phyloP scores from a whole-genome alignment of 2,329 filamentous ascomycete species.

The Neopestalotiopsis sp. region DNA sequence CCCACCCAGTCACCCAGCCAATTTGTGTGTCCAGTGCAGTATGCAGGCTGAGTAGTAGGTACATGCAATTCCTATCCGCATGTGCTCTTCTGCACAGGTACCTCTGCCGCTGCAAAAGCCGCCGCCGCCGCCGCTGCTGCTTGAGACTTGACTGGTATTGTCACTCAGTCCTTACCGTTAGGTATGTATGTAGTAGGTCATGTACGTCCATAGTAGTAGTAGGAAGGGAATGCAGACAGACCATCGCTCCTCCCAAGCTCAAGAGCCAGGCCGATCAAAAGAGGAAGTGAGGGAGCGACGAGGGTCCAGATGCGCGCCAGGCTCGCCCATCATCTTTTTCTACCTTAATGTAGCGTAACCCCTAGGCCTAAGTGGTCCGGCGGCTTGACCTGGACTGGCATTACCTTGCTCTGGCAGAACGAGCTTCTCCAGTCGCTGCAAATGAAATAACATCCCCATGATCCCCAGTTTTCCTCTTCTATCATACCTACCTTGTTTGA shows the following conservation, averaged over 20 bases:
- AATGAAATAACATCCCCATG: slow-evolving; percentile 26
- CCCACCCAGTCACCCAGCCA: background rate
- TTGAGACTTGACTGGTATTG: background rate
- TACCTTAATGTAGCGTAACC: background rate
- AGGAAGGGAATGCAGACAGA: background rate
- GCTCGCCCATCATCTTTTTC: background rate
- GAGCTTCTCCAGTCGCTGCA: background rate
- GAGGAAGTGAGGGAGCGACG: slow-evolving; percentile 6
- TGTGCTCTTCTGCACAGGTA: background rate
- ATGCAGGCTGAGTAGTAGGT: background rate
- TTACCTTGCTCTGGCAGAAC: slow-evolving; percentile 8
- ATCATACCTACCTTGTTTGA: slow-evolving; percentile 5
- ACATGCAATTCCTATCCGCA: background rate
- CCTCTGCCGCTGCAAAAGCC: background rate
- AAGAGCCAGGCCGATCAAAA: background rate
- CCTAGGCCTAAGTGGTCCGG: background rate
- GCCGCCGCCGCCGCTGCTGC: too few relatives aligned
- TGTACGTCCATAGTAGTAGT: background rate
- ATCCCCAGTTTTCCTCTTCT: slow-evolving; percentile 16
- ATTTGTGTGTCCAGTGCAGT: background rate
- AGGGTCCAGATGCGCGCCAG: slow-evolving; percentile 11
- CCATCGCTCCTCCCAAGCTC: background rate
- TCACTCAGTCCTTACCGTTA: background rate
- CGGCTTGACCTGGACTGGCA: slow-evolving; percentile 5
- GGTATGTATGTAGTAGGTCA: background rate